These are phyloP conservation scores for Ceratocystis alfenasii DNA, from an alignment of 2,329 filamentous ascomycete genomes.

Conservation along the genomic window DNA sequence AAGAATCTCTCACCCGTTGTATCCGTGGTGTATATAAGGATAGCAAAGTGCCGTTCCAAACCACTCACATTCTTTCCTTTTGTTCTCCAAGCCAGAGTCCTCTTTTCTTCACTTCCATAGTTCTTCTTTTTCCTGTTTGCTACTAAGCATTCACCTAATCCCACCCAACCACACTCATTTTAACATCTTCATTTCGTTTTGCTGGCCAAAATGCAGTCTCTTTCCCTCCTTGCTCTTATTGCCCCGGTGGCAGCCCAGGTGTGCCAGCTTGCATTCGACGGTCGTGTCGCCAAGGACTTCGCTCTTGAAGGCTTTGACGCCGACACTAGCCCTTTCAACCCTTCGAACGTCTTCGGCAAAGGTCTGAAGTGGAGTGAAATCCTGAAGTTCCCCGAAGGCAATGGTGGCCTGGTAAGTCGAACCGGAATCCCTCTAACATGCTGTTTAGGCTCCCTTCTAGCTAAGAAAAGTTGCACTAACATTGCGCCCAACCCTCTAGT, in stretches of 20 bases:
- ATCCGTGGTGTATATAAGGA: background rate
- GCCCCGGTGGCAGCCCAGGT: slow-evolving; percentile 21
- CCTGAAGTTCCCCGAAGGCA: slow-evolving; percentile 35
- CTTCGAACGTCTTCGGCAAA: slow-evolving; percentile 41
- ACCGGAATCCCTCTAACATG: background rate
- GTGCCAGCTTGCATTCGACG: slow-evolving; percentile 32
- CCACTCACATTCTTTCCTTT: background rate
- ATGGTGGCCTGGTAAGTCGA: slow-evolving; percentile 31
- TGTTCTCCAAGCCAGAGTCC: slow-evolving; percentile 3
- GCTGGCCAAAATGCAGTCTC: slow-evolving; percentile 20
- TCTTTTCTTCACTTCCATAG: slow-evolving; percentile 10
- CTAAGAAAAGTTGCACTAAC: background rate
- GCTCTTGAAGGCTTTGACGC: slow-evolving; percentile 33
- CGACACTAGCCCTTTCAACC: slow-evolving; percentile 35
- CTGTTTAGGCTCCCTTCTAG: background rate
- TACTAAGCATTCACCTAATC: background rate
- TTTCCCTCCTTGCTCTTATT: slow-evolving; percentile 28
- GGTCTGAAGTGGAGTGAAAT: slow-evolving; percentile 40
- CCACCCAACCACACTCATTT: background rate
- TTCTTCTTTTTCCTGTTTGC: slow-evolving; percentile 17
- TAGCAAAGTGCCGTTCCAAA: background rate
- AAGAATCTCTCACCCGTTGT: background rate
- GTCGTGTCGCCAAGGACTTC: slow-evolving; percentile 33
- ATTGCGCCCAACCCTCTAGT: slow-evolving; percentile 25
- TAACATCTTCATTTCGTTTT: slow-evolving; percentile 12